Evolutionary conservation across 2,329 filamentous ascomycete genomes (phyloP), one percentile per base, ranked within the genome.

Genomic region (Cytospora schulzeri): DNA sequence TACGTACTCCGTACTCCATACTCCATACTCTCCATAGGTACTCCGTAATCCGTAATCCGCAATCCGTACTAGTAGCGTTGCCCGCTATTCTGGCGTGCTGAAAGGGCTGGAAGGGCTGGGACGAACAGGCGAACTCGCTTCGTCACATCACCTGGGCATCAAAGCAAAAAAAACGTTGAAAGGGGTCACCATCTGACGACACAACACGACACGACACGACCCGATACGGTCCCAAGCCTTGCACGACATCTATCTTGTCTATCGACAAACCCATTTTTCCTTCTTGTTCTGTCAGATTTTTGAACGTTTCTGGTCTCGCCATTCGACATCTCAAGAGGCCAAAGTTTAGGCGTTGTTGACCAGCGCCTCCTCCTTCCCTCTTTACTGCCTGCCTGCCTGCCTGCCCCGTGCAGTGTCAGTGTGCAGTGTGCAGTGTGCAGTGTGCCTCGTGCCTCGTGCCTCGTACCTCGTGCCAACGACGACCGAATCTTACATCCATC

Each of bases 281-380:
- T 22, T 26, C 17, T 41, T 14, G 15, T 56, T 15, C 24, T 24
- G 29, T n/a, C n/a, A 6, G 45, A 26, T 31, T 31, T 22, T 14
- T 8, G n/a, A 5, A 5, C n/a, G 41, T 24, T 48, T 14, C n/a
- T 22, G n/a, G 7, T 24, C 45, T 48, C n/a, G n/a, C n/a, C n/a
- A 24, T 24, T 48, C 45, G 11, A 24, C n/a, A 14, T 24, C 11
- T 48, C 22, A n/a, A n/a, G 45, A 48, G 53, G 19, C 35, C 51
- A 38, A 54, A 29, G 41, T 33, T 56, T 62, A 35, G 57, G 57
- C n/a, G 63, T 57, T 60, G 57, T 60, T 56, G 62, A 63, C 56
- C 62, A 19, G 28, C 62, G 50, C 61, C 61, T 64, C 52, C 63
- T 64, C 51, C 53, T 50, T 41, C 51, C 9, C 51, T 22, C 26